Evolutionary conservation across 805 yeast genomes (phyloP).

Genomic region (Starmera quercuum): DNA sequence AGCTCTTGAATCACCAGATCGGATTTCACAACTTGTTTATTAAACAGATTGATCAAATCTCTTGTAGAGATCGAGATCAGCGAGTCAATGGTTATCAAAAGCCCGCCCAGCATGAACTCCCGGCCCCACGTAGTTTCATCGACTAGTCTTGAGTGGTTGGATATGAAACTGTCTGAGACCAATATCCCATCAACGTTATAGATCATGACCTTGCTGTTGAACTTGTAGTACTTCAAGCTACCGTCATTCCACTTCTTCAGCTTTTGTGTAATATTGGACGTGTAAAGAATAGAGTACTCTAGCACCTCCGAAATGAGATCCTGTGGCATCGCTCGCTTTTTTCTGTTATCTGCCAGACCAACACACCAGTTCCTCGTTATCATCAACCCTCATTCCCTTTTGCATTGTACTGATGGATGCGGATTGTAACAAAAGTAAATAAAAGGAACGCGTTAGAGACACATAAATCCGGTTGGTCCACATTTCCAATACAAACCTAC

Average conservation of each 20-base stretch:
- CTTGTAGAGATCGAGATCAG: slow-evolving; percentile 7
- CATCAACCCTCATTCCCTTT: too few relatives aligned
- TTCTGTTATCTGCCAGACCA: background rate
- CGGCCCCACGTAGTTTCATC: slow-evolving; percentile 8
- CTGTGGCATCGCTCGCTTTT: slow-evolving; percentile 11
- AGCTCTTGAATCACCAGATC: background rate
- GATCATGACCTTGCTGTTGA: slow-evolving; percentile 16
- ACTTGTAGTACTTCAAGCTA: slow-evolving; percentile 10
- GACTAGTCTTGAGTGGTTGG: slow-evolving; percentile 4
- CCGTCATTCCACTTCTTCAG: slow-evolving; percentile 19
- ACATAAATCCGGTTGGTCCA: background rate
- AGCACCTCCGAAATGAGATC: slow-evolving; percentile 13
- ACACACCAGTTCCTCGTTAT: too few relatives aligned
- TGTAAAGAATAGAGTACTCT: slow-evolving; percentile 14
- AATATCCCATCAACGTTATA: slow-evolving; percentile 9
- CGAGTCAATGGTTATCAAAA: slow-evolving; percentile 10
- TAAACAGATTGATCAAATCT: slow-evolving; percentile 12
- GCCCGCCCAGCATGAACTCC: slow-evolving; percentile 10
- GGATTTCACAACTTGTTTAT: slow-evolving; percentile 1
- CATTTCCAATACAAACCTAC: too few relatives aligned
- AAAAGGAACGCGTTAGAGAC: background rate
- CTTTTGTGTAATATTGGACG: slow-evolving; percentile 14
- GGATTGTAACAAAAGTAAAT: background rate
- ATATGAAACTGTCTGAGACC: slow-evolving; percentile 10
- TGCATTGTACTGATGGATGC: background rate